Conservation (phyloP, 805 yeast species). For the Ogataea pini region DNA sequence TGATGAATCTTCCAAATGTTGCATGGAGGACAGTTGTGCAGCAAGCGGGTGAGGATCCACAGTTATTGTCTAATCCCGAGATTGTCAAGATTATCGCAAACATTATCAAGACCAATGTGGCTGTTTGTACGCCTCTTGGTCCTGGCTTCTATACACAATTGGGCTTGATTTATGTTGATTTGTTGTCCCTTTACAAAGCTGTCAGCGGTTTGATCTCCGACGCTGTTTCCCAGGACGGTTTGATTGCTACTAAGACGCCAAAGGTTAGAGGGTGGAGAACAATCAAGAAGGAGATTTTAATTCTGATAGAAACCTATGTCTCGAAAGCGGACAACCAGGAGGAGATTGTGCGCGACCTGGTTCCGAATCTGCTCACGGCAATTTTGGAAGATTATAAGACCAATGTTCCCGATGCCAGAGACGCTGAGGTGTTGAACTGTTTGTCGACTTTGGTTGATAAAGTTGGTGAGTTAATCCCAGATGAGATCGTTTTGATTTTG, state of each 20-base stretch:
- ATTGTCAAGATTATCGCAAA: constrained; percentile 92
- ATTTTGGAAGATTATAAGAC: constrained; percentile 85
- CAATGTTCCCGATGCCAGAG: constrained; percentile 94
- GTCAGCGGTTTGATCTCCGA: constrained; percentile 84
- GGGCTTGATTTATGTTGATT: constrained; percentile 81
- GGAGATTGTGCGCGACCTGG: constrained; percentile 78
- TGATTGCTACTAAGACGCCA: constrained; percentile 91
- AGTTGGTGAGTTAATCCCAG: constrained; percentile 86
- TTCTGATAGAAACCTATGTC: constrained; percentile 84
- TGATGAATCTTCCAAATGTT: constrained; percentile 89
- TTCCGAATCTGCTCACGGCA: constrained; percentile 79
- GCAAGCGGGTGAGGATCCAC: constrained; percentile 82
- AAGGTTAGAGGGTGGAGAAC: constrained; percentile 94
- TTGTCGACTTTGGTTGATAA: constrained; percentile 86
- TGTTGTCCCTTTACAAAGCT: constrained; percentile 86
- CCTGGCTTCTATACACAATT: constrained; percentile 88
- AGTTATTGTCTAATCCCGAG: constrained; percentile 70
- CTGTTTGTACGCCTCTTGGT: constrained; percentile 93
- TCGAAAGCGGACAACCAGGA: constrained; percentile 83
- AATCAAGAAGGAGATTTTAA: constrained; percentile 89
- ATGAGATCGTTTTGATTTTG: constrained; percentile 81
- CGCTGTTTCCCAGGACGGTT: constrained; percentile 76
- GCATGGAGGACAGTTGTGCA: constrained; percentile 92
- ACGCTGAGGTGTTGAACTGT: constrained; percentile 95
- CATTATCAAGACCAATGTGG: constrained; percentile 90